These are phyloP conservation scores for Trametes pubescens DNA, from an alignment of 1,284 basidiomycete species.

Conservation along the genomic window DNA sequence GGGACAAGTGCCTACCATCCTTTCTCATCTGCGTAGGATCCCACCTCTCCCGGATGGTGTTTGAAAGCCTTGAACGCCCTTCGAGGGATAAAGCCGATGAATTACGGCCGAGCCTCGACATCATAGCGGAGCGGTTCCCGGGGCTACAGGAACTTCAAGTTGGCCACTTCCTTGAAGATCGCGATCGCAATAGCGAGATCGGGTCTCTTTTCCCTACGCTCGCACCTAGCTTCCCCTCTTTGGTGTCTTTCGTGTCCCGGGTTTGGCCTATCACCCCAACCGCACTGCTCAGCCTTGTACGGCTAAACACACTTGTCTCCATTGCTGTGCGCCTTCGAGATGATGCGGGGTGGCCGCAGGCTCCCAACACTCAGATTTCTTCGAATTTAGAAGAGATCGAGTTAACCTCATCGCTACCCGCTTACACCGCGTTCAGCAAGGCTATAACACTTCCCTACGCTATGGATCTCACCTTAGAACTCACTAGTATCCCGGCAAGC, in stretches of 20 bases:
- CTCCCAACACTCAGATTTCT: not conserved
- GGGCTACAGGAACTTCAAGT: not conserved
- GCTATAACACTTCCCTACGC: not conserved
- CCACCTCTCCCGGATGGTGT: not conserved
- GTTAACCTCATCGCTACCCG: not conserved
- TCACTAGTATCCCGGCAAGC: not conserved
- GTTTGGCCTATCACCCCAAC: not conserved
- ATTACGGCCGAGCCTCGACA: not conserved
- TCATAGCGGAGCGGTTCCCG: not conserved
- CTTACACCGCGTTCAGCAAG: slow-evolving; percentile 5
- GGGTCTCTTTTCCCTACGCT: not conserved
- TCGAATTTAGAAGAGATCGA: not conserved
- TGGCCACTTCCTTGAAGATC: not conserved
- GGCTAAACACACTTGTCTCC: not conserved
- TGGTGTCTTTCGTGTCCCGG: not conserved
- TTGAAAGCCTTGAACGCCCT: not conserved
- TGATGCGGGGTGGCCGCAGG: not conserved
- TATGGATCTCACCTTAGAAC: not conserved
- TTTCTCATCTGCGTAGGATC: not conserved
- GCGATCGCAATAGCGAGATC: not conserved
- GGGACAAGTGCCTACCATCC: not conserved
- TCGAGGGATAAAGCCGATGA: not conserved
- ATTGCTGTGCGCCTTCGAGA: not conserved
- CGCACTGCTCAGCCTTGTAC: not conserved
- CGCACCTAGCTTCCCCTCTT: not conserved